Percentiles rank a stretch among this genome's conserved stretches.
phyloP scores from a whole-genome alignment of 2,329 filamentous ascomycete species.

The Exophiala alcalophila region DNA sequence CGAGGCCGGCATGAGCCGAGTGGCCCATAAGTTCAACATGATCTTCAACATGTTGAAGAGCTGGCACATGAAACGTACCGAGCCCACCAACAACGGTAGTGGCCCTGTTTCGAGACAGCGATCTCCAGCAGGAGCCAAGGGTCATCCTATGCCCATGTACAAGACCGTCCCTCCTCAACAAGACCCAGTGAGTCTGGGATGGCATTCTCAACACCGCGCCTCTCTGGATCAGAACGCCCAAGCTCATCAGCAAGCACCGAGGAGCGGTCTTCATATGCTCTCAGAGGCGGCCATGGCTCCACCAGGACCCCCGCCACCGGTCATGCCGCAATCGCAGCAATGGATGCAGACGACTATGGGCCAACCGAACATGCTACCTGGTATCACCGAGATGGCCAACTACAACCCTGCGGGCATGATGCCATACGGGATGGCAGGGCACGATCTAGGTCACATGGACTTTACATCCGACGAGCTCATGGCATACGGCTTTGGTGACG shows the following conservation, averaged over 20 bases:
- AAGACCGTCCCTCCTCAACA: slow-evolving; percentile 20
- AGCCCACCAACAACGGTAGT: slow-evolving; percentile 21
- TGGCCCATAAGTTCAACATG: slow-evolving; percentile 67
- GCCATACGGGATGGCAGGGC: slow-evolving; percentile 24
- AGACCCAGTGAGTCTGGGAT: slow-evolving; percentile 18
- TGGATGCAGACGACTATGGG: slow-evolving; percentile 26
- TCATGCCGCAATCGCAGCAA: slow-evolving; percentile 21
- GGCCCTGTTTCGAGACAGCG: slow-evolving; percentile 21
- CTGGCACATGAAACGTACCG: slow-evolving; percentile 57
- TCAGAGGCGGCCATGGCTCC: slow-evolving; percentile 32
- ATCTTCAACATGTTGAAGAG: slow-evolving; percentile 67
- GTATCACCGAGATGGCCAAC: slow-evolving; percentile 21
- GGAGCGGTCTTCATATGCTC: slow-evolving; percentile 30
- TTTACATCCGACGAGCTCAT: slow-evolving; percentile 31
- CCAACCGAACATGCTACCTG: slow-evolving; percentile 23
- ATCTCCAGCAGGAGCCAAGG: slow-evolving; percentile 15
- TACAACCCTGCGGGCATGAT: slow-evolving; percentile 24
- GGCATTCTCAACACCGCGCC: slow-evolving; percentile 18
- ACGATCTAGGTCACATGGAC: slow-evolving; percentile 26
- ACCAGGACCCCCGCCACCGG: slow-evolving; percentile 12
- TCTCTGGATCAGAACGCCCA: slow-evolving; percentile 16
- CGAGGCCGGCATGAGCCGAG: slow-evolving; percentile 61
- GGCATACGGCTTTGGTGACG: slow-evolving; percentile 31
- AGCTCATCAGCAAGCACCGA: slow-evolving; percentile 17
- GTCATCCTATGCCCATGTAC: slow-evolving; percentile 12